These are phyloP conservation scores for Trichoderma semiorbis DNA, from an alignment of 2,329 filamentous ascomycete genomes.

Conservation along the genomic window DNA sequence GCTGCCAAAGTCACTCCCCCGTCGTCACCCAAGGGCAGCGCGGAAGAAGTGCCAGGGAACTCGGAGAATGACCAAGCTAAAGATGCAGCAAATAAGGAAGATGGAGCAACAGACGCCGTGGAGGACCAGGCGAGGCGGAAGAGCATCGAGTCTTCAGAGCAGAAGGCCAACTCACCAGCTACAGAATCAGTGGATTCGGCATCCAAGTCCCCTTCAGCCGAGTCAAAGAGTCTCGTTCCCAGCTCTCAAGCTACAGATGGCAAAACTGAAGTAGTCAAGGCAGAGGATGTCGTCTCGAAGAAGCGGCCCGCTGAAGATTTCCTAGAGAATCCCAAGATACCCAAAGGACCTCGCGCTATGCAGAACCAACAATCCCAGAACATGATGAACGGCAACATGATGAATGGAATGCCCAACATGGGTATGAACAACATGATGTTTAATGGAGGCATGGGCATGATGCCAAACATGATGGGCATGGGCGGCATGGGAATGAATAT, in stretches of 20 bases:
- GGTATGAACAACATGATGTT: conserved; percentile 39
- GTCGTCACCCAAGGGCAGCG: conserved; percentile 30
- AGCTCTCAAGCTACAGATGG: conserved; percentile 37
- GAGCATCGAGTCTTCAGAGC: conserved; percentile 24
- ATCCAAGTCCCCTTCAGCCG: conserved; percentile 30
- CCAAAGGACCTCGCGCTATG: conserved; percentile 65
- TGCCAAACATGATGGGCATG: conserved; percentile 37
- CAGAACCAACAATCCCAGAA: conserved; percentile 51
- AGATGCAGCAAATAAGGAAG: conserved; percentile 37
- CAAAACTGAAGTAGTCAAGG: conserved; percentile 30
- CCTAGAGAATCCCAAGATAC: conserved; percentile 60
- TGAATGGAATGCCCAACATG: conserved; percentile 42
- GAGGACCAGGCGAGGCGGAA: conserved; percentile 21
- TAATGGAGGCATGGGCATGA: conserved; percentile 33
- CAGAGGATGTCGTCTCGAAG: conserved; percentile 49
- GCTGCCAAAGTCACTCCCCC: conserved; percentile 41
- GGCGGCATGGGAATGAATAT: conserved; percentile 29
- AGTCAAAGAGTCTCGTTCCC: conserved; percentile 28
- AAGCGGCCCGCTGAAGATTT: conserved; percentile 80
- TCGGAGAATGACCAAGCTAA: conserved; percentile 36
- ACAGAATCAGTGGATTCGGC: conserved; percentile 22
- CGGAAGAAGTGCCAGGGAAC: conserved; percentile 11
- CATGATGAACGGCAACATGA: conserved; percentile 43
- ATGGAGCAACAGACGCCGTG: conserved; percentile 36
- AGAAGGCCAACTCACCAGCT: conserved; percentile 37